phyloP scores from a whole-genome alignment of 768 basidiomycete genomes.

The Imleria badia region DNA sequence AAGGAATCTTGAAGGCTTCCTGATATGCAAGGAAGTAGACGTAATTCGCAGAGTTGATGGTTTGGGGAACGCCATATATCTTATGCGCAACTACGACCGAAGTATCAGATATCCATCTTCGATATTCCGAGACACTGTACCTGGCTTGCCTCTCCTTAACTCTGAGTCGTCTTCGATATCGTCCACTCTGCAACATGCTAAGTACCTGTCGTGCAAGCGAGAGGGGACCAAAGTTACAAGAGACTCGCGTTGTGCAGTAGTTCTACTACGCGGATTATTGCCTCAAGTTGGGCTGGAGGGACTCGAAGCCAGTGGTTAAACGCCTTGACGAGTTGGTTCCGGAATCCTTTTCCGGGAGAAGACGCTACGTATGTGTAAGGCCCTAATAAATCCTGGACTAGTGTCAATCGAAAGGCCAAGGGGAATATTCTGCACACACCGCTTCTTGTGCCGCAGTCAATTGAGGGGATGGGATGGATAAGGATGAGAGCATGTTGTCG shows the following conservation, averaged over 20 bases:
- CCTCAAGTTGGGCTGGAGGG: constrained; percentile 62
- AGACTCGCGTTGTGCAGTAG: constrained; percentile 95
- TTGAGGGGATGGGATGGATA: constrained; percentile 26
- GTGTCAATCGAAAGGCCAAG: not conserved
- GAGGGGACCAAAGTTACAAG: constrained; percentile 51
- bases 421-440: constrained; percentile 12
- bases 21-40: constrained; percentile 94
- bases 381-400: constrained; percentile 61
- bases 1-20: constrained; percentile 55
- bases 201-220: not conserved
- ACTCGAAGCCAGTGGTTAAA: constrained; percentile 95
- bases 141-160: constrained; percentile 81
- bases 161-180: constrained; percentile 96
- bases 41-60: constrained; percentile 96
- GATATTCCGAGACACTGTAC: constrained; percentile 34
- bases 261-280: constrained; percentile 78
- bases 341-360: constrained; percentile 89
- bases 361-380: constrained; percentile 85
- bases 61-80: constrained; percentile 95
- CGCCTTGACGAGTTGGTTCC: constrained; percentile 81
- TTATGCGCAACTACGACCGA: constrained; percentile 79
- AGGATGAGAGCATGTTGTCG: constrained; percentile 38
- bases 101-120: not conserved
- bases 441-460: constrained; percentile 24
- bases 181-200: constrained; percentile 61